Percentiles rank a stretch among this genome's conserved stretches.
Evolutionary conservation across 768 basidiomycete genomes (phyloP).

Genomic region (Postia placenta): DNA sequence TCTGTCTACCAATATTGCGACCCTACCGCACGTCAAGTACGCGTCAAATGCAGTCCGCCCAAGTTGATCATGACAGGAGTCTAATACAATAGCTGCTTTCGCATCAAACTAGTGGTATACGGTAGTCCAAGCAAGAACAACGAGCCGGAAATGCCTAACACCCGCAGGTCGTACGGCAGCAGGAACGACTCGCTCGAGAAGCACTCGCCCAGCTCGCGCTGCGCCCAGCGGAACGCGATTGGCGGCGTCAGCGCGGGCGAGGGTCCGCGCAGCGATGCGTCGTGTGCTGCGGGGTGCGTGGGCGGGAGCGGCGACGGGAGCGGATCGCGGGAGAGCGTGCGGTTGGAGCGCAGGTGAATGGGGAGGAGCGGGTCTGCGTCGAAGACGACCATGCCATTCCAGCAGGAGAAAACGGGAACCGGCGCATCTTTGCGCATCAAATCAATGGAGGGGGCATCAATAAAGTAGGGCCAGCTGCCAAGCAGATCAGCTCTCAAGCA

Average conservation of each 20-base stretch:
- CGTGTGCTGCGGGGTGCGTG: constrained; percentile 27
- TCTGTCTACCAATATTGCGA: constrained; percentile 30
- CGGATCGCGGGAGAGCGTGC: constrained; percentile 29
- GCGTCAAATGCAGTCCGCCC: constrained; percentile 36
- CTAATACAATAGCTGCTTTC: constrained; percentile 29
- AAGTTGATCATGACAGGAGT: constrained; percentile 35
- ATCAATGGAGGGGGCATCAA: constrained; percentile 29
- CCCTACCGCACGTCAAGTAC: constrained; percentile 30
- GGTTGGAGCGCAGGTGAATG: constrained; percentile 30
- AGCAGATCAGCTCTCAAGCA: no score
- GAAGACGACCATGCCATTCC: constrained; percentile 41
- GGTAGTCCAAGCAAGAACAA: no score
- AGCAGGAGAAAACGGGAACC: constrained; percentile 39
- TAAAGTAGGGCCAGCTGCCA: constrained; percentile 36
- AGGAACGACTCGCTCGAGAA: constrained; percentile 36
- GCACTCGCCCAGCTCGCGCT: constrained; percentile 23
- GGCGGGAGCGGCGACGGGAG: constrained; percentile 22
- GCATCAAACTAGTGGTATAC: no score
- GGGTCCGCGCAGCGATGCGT: constrained; percentile 9
- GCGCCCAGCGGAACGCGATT: constrained; percentile 26
- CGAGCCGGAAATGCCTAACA: constrained; percentile 31
- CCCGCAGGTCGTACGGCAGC: constrained; percentile 38
- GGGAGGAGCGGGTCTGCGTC: constrained; percentile 36
- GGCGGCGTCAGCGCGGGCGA: constrained; percentile 27
- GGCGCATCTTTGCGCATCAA: constrained; percentile 33